Conservation (phyloP, 2,329 filamentous ascomycete genomes). For the Aspergillus eucalypticola region DNA sequence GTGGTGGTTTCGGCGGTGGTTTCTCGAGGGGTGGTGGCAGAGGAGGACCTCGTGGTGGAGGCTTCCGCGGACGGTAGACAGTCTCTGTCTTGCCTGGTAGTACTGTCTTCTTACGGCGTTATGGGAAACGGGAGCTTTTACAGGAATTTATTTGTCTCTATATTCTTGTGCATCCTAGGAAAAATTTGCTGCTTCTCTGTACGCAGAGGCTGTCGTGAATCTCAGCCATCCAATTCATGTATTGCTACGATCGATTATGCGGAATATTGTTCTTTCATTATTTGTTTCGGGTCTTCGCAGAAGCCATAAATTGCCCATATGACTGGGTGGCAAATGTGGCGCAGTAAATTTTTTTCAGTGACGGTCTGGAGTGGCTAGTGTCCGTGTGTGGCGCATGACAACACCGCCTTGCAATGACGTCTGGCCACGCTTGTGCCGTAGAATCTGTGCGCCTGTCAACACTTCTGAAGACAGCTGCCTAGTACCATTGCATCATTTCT, state of each 20-base stretch:
- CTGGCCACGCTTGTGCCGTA: slow-evolving; percentile 22
- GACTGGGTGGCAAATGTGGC: not conserved
- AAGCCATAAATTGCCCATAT: not conserved
- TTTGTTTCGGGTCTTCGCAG: not conserved
- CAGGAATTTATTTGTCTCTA: slow-evolving; percentile 38
- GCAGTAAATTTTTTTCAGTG: not conserved
- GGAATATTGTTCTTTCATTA: slow-evolving; percentile 2
- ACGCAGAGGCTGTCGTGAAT: slow-evolving; percentile 33
- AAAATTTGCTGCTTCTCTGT: slow-evolving; percentile 33
- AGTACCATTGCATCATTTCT: slow-evolving; percentile 19
- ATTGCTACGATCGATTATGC: slow-evolving; percentile 15
- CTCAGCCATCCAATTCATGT: slow-evolving; percentile 31
- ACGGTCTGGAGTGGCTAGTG: slow-evolving; percentile 25
- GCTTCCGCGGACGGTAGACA: slow-evolving; percentile 27
- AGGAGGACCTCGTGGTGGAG: slow-evolving; percentile 34
- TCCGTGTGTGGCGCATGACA: slow-evolving; percentile 28
- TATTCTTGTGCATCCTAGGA: slow-evolving; percentile 39
- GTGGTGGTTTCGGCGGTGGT: slow-evolving; percentile 45
- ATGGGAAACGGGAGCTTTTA: slow-evolving; percentile 44
- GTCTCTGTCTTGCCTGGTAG: slow-evolving; percentile 26
- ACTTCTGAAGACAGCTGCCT: slow-evolving; percentile 27
- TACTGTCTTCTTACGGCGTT: slow-evolving; percentile 48
- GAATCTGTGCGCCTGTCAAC: slow-evolving; percentile 39
- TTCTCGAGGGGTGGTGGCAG: slow-evolving; percentile 33
- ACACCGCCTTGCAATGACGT: slow-evolving; percentile 40